Evolutionary conservation across 768 basidiomycete species (phyloP).

Genomic region (Suillus hirtellus): DNA sequence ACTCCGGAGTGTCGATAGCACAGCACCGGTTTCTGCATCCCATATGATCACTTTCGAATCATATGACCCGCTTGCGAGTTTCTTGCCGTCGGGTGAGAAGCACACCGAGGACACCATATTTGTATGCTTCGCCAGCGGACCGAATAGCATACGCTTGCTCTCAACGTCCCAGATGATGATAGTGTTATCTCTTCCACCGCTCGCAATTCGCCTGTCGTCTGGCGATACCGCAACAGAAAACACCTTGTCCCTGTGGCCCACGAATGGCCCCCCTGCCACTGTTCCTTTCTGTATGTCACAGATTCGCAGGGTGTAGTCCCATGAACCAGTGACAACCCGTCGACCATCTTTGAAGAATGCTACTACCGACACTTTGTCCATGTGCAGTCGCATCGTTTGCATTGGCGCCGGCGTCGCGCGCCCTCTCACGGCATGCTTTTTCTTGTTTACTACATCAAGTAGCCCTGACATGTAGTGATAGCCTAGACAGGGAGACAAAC

Average conservation of each 20-base stretch:
- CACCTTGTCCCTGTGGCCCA: not conserved
- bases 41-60: not conserved
- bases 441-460: not conserved
- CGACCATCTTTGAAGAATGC: not conserved
- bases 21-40: not conserved
- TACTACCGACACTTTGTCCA: not conserved
- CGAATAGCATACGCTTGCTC: not conserved
- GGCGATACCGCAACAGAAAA: not conserved
- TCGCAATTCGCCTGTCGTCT: not conserved
- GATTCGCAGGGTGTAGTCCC: not conserved
- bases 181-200: not conserved
- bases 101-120: not conserved
- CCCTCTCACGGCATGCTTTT: not conserved
- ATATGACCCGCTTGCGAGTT: not conserved
- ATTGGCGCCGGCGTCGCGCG: not conserved
- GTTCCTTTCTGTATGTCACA: not conserved
- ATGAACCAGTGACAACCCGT: not conserved
- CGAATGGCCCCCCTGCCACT: not conserved
- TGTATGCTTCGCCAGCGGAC: not conserved
- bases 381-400: not conserved
- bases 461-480: not conserved
- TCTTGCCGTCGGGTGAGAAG: not conserved
- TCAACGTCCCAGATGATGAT: not conserved
- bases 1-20: not conserved
- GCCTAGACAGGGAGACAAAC: not conserved